These are phyloP conservation scores for Papiliotrema nemorosa DNA, from an alignment of 1,284 basidiomycete species.

Conservation along the genomic window DNA sequence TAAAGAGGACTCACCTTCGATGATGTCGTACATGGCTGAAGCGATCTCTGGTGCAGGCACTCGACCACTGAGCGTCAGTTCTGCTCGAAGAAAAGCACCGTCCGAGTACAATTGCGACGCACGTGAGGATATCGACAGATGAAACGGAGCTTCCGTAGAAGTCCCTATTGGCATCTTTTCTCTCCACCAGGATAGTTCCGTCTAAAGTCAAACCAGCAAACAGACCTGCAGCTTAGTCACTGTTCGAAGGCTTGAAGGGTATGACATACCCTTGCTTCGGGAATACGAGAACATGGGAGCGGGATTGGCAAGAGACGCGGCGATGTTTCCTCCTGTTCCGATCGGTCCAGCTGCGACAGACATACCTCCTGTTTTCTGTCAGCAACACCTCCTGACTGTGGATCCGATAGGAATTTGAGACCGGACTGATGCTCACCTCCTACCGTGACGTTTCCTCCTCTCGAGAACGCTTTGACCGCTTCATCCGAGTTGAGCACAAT, in stretches of 20 bases:
- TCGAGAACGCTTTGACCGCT: conserved; percentile 89
- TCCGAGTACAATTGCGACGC: conserved; percentile 9
- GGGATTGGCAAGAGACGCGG: conserved; percentile 82
- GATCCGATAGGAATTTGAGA: too few species aligned
- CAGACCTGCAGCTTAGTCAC: conserved; percentile 60
- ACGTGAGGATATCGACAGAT: conserved; percentile 75
- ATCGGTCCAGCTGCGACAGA: conserved; percentile 86
- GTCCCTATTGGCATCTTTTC: conserved; percentile 88
- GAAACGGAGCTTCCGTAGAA: conserved; percentile 94
- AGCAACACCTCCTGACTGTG: background rate
- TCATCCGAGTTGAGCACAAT: conserved; percentile 96
- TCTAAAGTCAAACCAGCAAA: conserved; percentile 94
- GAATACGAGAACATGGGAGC: conserved; percentile 98
- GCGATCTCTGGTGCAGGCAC: conserved; percentile 97
- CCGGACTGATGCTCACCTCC: too few species aligned
- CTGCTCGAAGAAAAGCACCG: background rate
- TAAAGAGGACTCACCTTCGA: conserved; percentile 57
- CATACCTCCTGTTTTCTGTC: conserved; percentile 59
- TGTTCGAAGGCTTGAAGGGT: background rate
- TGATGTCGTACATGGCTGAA: conserved; percentile 87
- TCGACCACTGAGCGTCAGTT: conserved; percentile 58
- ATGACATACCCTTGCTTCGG: conserved; percentile 75
- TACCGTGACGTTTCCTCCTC: conserved; percentile 94
- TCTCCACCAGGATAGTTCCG: conserved; percentile 90
- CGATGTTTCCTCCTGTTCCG: conserved; percentile 88